phyloP scores from a whole-genome alignment of 352 stramenopile genomes.

The Globisporangium alternatum region DNA sequence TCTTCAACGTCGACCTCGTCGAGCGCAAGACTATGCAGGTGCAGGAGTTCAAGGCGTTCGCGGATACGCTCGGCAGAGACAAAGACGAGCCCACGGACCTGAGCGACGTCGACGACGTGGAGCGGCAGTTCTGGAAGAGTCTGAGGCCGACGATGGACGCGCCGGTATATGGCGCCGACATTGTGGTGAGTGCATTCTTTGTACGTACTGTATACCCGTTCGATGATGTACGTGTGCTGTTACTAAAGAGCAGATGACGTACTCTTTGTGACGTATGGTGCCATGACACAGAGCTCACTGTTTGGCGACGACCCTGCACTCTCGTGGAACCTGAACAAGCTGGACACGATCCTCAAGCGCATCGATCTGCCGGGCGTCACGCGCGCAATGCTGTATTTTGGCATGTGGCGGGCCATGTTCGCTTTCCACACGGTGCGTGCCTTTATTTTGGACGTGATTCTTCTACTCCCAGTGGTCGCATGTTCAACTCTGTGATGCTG shows the following conservation, averaged over 20 bases:
- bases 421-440: slow-evolving; percentile 83
- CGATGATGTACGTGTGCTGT: not conserved
- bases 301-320: slow-evolving; percentile 68
- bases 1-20: slow-evolving; percentile 90
- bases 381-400: slow-evolving; percentile 92
- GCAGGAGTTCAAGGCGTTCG: slow-evolving; percentile 55
- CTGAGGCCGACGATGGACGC: slow-evolving; percentile 83
- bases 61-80: slow-evolving; percentile 31
- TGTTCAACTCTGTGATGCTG: not conserved
- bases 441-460: not conserved
- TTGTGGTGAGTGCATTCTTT: slow-evolving; percentile 47
- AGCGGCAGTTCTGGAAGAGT: slow-evolving; percentile 88
- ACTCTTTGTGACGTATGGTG: not conserved
- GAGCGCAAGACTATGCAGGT: slow-evolving; percentile 75
- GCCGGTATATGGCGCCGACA: slow-evolving; percentile 89
- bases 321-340: slow-evolving; percentile 87
- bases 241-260: not conserved
- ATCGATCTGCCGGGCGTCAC: slow-evolving; percentile 87
- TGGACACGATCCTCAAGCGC: slow-evolving; percentile 83
- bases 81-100: slow-evolving; percentile 18
- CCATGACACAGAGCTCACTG: slow-evolving; percentile 51
- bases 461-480: not conserved
- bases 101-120: slow-evolving; percentile 46
- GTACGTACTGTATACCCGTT: not conserved
- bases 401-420: slow-evolving; percentile 94